Evolutionary conservation across 805 yeast species (phyloP), one percentile per base, ranked within the genome.

Genomic region (Komagataella ulmi): DNA sequence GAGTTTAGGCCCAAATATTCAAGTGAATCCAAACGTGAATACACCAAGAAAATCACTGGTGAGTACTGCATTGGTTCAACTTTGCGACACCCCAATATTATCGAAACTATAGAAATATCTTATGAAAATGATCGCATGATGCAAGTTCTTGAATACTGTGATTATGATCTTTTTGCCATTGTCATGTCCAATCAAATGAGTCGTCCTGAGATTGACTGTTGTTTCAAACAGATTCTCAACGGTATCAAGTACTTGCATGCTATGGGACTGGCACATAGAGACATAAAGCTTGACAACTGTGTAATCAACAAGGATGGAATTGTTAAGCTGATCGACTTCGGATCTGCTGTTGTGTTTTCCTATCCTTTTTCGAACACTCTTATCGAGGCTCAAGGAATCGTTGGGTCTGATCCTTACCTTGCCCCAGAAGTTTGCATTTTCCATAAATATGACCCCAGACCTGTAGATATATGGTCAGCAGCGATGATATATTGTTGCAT

Each of bases 91-190:
- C 88, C 95, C 18, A 89, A 90, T 63, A 85, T 90, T 56, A 85
- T 90, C 53, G 91, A 87, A 64, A 90, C 97, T 1, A 80, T 90
- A 51, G 97, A 90, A 62, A 88, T 90, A 50, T 84, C 90, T 48
- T 88, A 88, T 66, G 97, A 90, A 60, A 81, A 84, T 57, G 93
- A 87, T 55, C 74, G 91, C 52, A 84, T 88, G 53, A 80, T 85
- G 59, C 97, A 90, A 67, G 90, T 90, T 48, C 85, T 90, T 95
- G 97, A 90, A 62, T 90, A 88, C 65, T 89, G 96, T 65, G 96
- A 90, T 58, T 89, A 77, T 63, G 97, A 90, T 64, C 72, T 90
- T 57, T 90, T 90, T 67, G 97, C 97, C 8, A 86, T 90, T 53
- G 97, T 90, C 36, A 89, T 90, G 96, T 82, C 90, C 50, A 88